Conservation (phyloP, 2,329 filamentous ascomycete species). For the Aureobasidium sp. region DNA sequence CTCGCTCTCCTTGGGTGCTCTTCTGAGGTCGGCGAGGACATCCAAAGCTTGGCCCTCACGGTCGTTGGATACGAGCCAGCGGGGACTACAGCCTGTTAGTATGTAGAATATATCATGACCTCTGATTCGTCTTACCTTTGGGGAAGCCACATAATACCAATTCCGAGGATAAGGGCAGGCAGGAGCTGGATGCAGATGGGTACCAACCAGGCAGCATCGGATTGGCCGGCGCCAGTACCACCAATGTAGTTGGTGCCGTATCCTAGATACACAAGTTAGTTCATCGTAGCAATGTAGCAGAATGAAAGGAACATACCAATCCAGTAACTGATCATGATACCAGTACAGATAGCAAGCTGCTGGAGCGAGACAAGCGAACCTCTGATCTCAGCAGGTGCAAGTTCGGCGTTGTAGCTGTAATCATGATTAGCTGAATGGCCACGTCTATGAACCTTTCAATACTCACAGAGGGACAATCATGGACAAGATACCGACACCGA, state of each 20-base stretch:
- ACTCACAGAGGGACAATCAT: conserved; percentile 53
- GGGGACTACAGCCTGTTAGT: conserved; percentile 15
- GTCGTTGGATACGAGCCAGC: conserved; percentile 22
- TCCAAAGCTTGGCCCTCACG: conserved; percentile 21
- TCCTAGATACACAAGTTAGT: neutral
- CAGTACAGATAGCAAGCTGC: conserved; percentile 49
- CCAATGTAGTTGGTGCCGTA: conserved; percentile 26
- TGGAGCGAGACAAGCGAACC: conserved; percentile 45
- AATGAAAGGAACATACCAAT: conserved; percentile 27
- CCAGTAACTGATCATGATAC: conserved; percentile 55
- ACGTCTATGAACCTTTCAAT: too few relatives aligned
- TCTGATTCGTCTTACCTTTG: neutral
- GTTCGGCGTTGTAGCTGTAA: conserved; percentile 21
- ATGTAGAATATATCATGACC: neutral
- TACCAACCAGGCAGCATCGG: conserved; percentile 54
- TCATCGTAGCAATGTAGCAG: neutral
- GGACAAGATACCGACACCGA: conserved; percentile 37
- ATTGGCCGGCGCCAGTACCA: conserved; percentile 20
- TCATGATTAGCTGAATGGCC: conserved; percentile 13
- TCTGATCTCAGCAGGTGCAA: conserved; percentile 29
- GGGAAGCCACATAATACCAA: conserved; percentile 54
- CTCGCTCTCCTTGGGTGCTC: conserved; percentile 17
- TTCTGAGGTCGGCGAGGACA: conserved; percentile 20
- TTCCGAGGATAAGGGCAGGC: conserved; percentile 56
- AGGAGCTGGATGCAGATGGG: conserved; percentile 63